Base-by-base conservation (phyloP, 306 rosid species). In the Cicer yamashitae region DNA sequence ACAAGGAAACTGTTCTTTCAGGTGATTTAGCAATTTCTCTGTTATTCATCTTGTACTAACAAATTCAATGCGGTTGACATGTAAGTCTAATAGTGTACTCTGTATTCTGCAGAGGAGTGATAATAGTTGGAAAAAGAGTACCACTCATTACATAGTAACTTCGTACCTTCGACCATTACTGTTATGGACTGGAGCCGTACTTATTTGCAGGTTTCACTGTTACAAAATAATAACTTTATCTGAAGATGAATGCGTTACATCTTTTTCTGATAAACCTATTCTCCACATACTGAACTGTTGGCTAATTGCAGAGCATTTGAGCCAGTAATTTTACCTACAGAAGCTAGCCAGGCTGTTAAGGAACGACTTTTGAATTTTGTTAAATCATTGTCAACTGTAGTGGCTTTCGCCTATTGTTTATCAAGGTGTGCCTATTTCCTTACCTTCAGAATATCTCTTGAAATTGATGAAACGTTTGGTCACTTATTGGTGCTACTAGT, bases 341-440 rank as follows among this genome's bases (percentile, higher is more conserved):
- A 86, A 85, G 67, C 88, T 82, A 73, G 93, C 82, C 94, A 88
- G 82, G 80, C 82, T 83, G 91, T 93, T 78, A 93, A 93, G 88
- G 90, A 87, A 61, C 88, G 98, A 43, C 85, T 91, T 67, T 60
- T 94, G 87, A 80, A 85, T 80, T 94, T 94, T 81, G 85, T 90
- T 46, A 88, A 90, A 88, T 91, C 98, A 9, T 82, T 94, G 84
- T 91, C 98, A 5, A 90, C 94, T 45, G 96, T 94, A 59, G 81
- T 94, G 79, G 88, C 98, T 75, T 88, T 88, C 6, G 93, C 98
- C 71, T 94, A 88, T 86, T 94, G 97, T 84, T 82, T 91, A 85
- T 91, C 98, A 78, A 89, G 97, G 98, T 94, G 46, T 69, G 89
- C 60, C 58, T 74, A 13, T 75, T 79, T 76, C 69, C 71, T 73